Evolutionary conservation across 306 rosid species (phyloP).

Genomic region (Vigna nakashimae): DNA sequence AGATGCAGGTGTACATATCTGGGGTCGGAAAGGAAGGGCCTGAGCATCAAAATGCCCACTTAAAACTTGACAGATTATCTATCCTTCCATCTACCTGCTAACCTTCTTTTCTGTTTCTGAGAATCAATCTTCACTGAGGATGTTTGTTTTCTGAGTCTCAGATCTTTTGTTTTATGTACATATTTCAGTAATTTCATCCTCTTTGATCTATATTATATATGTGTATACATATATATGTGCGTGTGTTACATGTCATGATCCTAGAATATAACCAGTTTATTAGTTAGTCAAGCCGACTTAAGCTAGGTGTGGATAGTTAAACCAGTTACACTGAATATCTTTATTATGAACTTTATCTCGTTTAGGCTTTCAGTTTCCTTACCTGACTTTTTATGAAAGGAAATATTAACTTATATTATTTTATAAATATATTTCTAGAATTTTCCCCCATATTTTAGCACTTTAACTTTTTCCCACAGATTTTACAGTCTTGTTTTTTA

Average conservation of each 20-base stretch:
- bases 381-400: no score
- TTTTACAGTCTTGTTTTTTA: no score
- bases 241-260: neutral
- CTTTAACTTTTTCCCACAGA: no score
- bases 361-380: no score
- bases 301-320: no score
- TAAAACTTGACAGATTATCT: conserved; percentile 62
- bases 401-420: no score
- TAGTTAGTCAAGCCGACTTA: no score
- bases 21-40: conserved; percentile 70
- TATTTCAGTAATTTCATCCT: conserved; percentile 12
- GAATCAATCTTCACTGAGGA: conserved; percentile 32
- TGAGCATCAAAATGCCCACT: conserved; percentile 54
- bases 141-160: conserved; percentile 40
- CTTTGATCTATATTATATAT: conserved; percentile 6
- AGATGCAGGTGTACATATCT: conserved; percentile 79
- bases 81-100: conserved; percentile 51
- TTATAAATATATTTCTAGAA: no score
- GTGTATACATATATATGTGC: no score
- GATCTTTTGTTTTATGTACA: conserved; percentile 22
- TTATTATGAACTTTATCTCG: no score
- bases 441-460: no score
- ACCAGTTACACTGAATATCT: no score
- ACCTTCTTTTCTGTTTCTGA: conserved; percentile 43
- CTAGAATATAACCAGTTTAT: neutral